A percentile compares a stretch with the other conserved stretches of the same genome.
phyloP scores from a whole-genome alignment of 2,329 filamentous ascomycete species.

The Trichocomaceae sp. region DNA sequence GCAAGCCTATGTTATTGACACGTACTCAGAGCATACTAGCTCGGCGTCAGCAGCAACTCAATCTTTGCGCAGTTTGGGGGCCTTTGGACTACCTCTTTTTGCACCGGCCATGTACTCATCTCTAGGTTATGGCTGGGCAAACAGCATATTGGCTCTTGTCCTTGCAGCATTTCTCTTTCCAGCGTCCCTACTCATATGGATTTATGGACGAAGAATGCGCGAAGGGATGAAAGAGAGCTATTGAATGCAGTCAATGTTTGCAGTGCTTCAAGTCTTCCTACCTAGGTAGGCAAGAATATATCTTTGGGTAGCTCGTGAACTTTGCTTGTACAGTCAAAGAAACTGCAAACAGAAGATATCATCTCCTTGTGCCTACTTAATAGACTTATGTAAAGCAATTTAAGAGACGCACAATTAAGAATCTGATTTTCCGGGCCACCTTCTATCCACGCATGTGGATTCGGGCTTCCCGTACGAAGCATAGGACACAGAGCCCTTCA shows the following conservation, averaged over 20 bases:
- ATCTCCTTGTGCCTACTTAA: neutral
- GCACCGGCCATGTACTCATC: conserved; percentile 43
- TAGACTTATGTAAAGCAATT: neutral
- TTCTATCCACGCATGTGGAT: too few species aligned
- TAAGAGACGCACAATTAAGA: neutral
- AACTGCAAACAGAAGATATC: neutral
- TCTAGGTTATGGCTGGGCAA: conserved; percentile 43
- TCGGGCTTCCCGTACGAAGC: too few species aligned
- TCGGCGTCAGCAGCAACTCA: conserved; percentile 46
- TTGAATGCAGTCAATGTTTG: neutral
- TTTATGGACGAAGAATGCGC: conserved; percentile 27
- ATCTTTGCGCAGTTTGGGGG: conserved; percentile 47
- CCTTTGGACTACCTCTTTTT: conserved; percentile 53
- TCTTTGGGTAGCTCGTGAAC: neutral
- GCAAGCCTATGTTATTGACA: conserved; percentile 51
- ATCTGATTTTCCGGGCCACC: too few species aligned
- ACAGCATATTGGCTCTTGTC: conserved; percentile 47
- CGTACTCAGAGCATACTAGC: conserved; percentile 37
- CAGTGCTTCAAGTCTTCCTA: neutral
- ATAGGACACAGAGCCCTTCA: too few species aligned
- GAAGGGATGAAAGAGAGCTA: neutral
- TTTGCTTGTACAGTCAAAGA: neutral
- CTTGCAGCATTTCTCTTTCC: conserved; percentile 31
- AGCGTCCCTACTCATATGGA: conserved; percentile 40
- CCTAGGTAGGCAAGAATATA: neutral